phyloP scores from a whole-genome alignment of 352 stramenopile genomes.

The Pythium volutum region DNA sequence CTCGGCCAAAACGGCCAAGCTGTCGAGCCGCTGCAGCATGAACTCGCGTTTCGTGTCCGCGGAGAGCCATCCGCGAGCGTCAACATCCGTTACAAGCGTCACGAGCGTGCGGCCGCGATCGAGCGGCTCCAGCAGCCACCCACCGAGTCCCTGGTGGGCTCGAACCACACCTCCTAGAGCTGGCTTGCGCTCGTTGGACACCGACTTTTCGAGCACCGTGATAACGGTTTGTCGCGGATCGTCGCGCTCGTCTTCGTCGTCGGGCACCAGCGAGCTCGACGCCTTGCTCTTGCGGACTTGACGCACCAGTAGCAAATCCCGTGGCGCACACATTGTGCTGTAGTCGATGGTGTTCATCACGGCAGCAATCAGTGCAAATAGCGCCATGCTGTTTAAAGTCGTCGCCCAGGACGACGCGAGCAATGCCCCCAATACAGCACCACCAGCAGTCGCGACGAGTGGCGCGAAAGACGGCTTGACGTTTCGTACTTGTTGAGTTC shows the following conservation, averaged over 20 bases:
- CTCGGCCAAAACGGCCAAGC: conserved; percentile 58
- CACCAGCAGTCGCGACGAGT: conserved; percentile 40
- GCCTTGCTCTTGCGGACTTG: conserved; percentile 54
- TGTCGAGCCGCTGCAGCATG: conserved; percentile 53
- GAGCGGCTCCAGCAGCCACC: conserved; percentile 76
- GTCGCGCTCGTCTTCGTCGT: conserved; percentile 28
- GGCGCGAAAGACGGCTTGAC: conserved; percentile 47
- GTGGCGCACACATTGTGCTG: conserved; percentile 43
- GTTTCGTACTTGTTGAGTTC: conserved; percentile 36
- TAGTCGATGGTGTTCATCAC: conserved; percentile 53
- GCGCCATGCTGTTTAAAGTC: conserved; percentile 47
- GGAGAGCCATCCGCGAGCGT: conserved; percentile 53
- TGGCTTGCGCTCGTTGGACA: conserved; percentile 71
- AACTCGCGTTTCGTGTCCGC: conserved; percentile 44
- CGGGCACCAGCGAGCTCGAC: conserved; percentile 25
- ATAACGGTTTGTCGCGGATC: conserved; percentile 52
- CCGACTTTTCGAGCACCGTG: conserved; percentile 72
- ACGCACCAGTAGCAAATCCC: conserved; percentile 70
- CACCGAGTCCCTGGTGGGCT: conserved; percentile 59
- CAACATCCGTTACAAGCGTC: conserved; percentile 74
- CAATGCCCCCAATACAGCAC: conserved; percentile 40
- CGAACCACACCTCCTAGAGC: conserved; percentile 36
- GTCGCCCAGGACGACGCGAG: conserved; percentile 45
- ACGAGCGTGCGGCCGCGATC: conserved; percentile 53
- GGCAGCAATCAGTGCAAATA: conserved; percentile 43